phyloP scores from a whole-genome alignment of 2,329 filamentous ascomycete genomes.

The Gaeumannomyces tritici region DNA sequence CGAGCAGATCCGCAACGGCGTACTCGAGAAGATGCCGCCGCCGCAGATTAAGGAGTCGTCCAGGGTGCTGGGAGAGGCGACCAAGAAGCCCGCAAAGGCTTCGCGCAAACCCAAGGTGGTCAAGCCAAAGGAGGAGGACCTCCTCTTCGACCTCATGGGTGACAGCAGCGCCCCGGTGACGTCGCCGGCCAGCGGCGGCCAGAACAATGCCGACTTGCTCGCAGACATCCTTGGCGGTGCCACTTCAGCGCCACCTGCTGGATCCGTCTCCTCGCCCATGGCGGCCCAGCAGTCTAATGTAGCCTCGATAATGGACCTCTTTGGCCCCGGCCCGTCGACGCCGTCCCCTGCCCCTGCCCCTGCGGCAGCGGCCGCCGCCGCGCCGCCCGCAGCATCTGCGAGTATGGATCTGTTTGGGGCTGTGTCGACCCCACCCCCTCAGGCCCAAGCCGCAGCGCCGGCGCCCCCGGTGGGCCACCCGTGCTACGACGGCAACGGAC shows the following conservation, averaged over 20 bases:
- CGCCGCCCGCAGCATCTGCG: slow-evolving; percentile 34
- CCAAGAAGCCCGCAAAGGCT: slow-evolving; percentile 53
- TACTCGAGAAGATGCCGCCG: slow-evolving; percentile 94
- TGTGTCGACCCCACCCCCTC: slow-evolving; percentile 30
- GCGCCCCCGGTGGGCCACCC: slow-evolving; percentile 39
- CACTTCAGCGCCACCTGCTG: slow-evolving; percentile 28
- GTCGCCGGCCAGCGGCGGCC: slow-evolving; percentile 43
- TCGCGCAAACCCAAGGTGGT: slow-evolving; percentile 68
- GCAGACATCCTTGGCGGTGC: slow-evolving; percentile 81
- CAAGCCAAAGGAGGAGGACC: slow-evolving; percentile 83
- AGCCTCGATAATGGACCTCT: slow-evolving; percentile 84
- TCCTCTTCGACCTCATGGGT: slow-evolving; percentile 88
- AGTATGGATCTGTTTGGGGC: slow-evolving; percentile 40
- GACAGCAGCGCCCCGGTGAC: slow-evolving; percentile 52
- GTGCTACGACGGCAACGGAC: slow-evolving; percentile 80
- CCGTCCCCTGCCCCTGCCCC: slow-evolving; percentile 20
- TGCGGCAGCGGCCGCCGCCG: slow-evolving; percentile 19
- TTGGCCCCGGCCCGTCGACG: slow-evolving; percentile 39
- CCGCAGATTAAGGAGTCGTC: slow-evolving; percentile 96
- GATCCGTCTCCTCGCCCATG: slow-evolving; percentile 31
- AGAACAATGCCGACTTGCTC: slow-evolving; percentile 68
- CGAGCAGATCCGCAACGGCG: slow-evolving; percentile 77
- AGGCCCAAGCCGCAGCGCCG: slow-evolving; percentile 20
- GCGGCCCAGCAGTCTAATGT: slow-evolving; percentile 46
- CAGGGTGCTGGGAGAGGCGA: slow-evolving; percentile 73